These are phyloP conservation scores for Coemansia guatemalensis DNA, from an alignment of 192 early-diverging fungal species.

Conservation along the genomic window DNA sequence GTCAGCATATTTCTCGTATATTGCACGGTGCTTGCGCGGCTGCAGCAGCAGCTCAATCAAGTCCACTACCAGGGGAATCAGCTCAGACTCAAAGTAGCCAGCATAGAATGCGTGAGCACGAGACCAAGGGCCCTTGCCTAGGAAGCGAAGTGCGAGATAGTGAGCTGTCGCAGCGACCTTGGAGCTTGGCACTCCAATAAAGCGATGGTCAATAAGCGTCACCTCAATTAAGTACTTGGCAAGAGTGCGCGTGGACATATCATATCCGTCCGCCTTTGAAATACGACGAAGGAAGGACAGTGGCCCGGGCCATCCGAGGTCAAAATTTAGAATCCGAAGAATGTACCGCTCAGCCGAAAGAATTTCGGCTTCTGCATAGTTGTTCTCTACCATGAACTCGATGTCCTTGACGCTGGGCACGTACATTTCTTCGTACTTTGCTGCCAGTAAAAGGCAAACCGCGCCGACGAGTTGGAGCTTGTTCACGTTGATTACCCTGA, in stretches of 20 bases:
- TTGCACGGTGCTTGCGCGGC: conserved; percentile 33
- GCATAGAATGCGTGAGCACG: conserved; percentile 61
- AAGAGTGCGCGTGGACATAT: conserved; percentile 55
- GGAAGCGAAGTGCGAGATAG: conserved; percentile 45
- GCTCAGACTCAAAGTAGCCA: conserved; percentile 66
- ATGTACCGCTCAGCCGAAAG: conserved; percentile 60
- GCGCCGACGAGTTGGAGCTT: conserved; percentile 61
- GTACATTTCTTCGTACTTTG: conserved; percentile 62
- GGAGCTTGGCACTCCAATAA: conserved; percentile 51
- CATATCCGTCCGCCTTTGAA: conserved; percentile 61
- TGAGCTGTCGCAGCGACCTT: conserved; percentile 53
- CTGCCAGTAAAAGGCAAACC: conserved; percentile 54
- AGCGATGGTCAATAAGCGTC: conserved; percentile 58
- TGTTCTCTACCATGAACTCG: conserved; percentile 50
- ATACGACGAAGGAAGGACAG: conserved; percentile 60
- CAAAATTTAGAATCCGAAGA: conserved; percentile 57
- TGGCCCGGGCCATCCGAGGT: conserved; percentile 60
- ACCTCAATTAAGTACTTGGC: conserved; percentile 64
- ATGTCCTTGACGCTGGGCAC: conserved; percentile 57
- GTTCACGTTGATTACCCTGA: conserved; percentile 41
- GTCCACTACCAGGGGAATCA: conserved; percentile 47
- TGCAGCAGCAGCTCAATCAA: conserved; percentile 57
- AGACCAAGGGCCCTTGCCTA: conserved; percentile 52
- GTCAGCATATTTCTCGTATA: conserved; percentile 53
- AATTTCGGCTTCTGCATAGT: conserved; percentile 51